phyloP scores from a whole-genome alignment of 305 asterid species.

The Lippia alba region DNA sequence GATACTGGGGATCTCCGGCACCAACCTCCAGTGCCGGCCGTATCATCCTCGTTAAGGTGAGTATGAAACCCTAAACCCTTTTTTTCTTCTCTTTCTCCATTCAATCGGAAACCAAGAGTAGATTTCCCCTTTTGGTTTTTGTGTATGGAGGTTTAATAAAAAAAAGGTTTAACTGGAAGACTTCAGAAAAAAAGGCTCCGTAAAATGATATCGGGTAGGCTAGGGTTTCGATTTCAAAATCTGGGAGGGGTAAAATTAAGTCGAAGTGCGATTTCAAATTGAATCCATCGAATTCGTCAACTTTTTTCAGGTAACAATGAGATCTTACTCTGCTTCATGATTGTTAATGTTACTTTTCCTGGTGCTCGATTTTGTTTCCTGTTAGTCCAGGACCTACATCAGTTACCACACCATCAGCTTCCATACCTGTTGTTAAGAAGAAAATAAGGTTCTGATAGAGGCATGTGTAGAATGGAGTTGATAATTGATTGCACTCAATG shows the following conservation, averaged over 20 bases:
- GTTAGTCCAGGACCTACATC: constrained; percentile 91
- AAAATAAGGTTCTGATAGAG: constrained; percentile 21
- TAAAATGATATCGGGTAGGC: constrained; percentile 31
- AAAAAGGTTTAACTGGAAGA: constrained; percentile 34
- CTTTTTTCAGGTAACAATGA: constrained; percentile 28
- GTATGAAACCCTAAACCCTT: no score
- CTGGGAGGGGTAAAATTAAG: constrained; percentile 24
- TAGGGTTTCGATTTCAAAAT: constrained; percentile 43
- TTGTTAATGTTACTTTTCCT: constrained; percentile 17
- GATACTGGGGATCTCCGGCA: no score
- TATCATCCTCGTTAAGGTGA: no score
- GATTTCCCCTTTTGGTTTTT: no score
- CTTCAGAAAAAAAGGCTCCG: constrained; percentile 7
- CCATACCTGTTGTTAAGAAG: constrained; percentile 66
- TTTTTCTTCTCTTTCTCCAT: no score
- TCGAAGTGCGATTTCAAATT: constrained; percentile 12
- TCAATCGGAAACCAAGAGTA: no score
- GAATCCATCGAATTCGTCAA: neutral
- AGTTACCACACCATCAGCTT: constrained; percentile 87
- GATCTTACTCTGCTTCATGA: constrained; percentile 19
- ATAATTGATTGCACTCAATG: no score
- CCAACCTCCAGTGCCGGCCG: no score
- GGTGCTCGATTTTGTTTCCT: constrained; percentile 45
- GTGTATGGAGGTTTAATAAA: no score
- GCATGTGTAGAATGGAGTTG: neutral